A percentile compares a stretch with the other conserved stretches of the same genome.
phyloP scores from a whole-genome alignment of 441 rosid species.

The Eruca vesicaria region DNA sequence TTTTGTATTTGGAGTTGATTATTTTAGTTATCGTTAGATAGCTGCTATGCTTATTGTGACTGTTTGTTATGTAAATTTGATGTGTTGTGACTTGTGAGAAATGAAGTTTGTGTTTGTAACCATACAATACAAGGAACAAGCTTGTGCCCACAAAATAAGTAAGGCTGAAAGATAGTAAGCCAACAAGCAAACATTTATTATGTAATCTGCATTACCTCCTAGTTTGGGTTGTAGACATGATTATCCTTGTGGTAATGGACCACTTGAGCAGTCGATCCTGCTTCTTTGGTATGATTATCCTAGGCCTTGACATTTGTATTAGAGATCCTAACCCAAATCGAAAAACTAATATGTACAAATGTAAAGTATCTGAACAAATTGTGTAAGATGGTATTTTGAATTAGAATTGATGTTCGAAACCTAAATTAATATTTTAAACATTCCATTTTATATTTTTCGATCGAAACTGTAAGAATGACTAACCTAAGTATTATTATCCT shows the following conservation, averaged over 20 bases:
- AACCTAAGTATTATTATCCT: too few species aligned
- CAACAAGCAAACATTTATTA: not conserved
- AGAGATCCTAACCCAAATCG: not conserved
- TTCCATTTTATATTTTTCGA: too few species aligned
- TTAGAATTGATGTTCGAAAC: too few species aligned
- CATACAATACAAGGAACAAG: not conserved
- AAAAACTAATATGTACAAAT: too few species aligned
- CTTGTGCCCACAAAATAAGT: not conserved
- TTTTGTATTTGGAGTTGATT: conserved; percentile 18
- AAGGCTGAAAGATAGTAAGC: not conserved
- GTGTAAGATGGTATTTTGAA: too few species aligned
- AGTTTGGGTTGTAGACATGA: not conserved
- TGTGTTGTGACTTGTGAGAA: conserved; percentile 21
- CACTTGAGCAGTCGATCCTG: not conserved
- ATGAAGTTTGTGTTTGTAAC: conserved; percentile 20
- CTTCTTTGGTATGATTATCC: not conserved
- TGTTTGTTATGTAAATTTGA: conserved; percentile 15
- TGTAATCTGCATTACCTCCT: not conserved
- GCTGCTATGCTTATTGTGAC: not conserved
- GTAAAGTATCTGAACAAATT: too few species aligned
- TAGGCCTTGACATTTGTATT: not conserved
- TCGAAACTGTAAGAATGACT: too few species aligned
- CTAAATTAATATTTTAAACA: too few species aligned
- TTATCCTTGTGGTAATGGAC: not conserved
- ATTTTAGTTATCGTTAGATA: conserved; percentile 12